These are phyloP conservation scores for Lipomyces yarrowii DNA, from an alignment of 1,139 yeast species.

Conservation along the genomic window DNA sequence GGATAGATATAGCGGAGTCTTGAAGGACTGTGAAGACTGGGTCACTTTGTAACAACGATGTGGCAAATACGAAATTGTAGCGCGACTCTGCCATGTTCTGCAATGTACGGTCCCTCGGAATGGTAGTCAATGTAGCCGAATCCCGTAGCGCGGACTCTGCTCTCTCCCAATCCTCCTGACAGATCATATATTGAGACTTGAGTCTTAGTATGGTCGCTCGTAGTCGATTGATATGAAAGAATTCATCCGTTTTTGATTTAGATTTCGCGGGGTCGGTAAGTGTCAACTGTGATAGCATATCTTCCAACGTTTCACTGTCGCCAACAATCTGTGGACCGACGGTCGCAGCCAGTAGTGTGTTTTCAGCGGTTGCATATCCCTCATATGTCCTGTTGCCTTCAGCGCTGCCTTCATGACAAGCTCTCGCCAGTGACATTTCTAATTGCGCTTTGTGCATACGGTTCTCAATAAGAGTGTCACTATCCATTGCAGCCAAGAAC, in stretches of 20 bases:
- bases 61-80: slow-evolving; percentile 35
- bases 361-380: slow-evolving; percentile 1
- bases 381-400: slow-evolving; percentile 2
- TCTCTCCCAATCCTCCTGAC: slow-evolving; percentile 34
- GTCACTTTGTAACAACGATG: slow-evolving; percentile 40
- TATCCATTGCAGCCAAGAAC: not conserved
- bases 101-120: slow-evolving; percentile 33
- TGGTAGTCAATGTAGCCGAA: slow-evolving; percentile 32
- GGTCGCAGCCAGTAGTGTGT: not conserved
- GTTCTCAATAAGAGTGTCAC: not conserved
- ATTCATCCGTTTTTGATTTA: not conserved
- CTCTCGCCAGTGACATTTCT: not conserved
- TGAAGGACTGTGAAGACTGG: slow-evolving; percentile 52
- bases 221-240: slow-evolving; percentile 1
- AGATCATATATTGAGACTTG: slow-evolving; percentile 35
- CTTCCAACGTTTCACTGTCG: slow-evolving; percentile 8
- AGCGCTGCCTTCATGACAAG: not conserved
- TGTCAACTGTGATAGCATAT: slow-evolving; percentile 8
- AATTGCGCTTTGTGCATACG: not conserved
- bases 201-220: slow-evolving; percentile 32
- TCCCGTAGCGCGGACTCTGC: slow-evolving; percentile 34
- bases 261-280: not conserved
- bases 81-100: slow-evolving; percentile 35
- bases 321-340: not conserved
- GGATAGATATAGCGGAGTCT: slow-evolving; percentile 54